Conservation (phyloP, 2,329 filamentous ascomycete genomes). For the Botrytis medusae region DNA sequence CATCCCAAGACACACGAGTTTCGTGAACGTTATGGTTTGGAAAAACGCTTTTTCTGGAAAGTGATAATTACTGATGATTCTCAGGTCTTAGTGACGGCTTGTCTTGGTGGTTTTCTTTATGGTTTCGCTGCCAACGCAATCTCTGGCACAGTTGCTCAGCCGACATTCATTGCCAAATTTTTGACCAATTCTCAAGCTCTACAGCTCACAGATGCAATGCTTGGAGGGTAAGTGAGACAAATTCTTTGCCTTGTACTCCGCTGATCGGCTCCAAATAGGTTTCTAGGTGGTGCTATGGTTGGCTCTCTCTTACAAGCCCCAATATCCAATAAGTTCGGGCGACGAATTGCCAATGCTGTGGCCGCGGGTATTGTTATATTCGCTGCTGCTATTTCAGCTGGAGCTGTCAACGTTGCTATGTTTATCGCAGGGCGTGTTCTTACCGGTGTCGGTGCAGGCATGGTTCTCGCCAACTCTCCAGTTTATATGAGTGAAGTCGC, state of each 20-base stretch:
- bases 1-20: slow-evolving; percentile 14
- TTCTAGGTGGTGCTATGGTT: slow-evolving; percentile 11
- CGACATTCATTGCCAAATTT: slow-evolving; percentile 18
- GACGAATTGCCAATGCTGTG: slow-evolving; percentile 14
- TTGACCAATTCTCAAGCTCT: slow-evolving; percentile 10
- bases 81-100: slow-evolving; percentile 17
- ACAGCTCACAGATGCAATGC: slow-evolving; percentile 17
- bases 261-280: neutral
- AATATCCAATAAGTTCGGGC: slow-evolving; percentile 12
- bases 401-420: slow-evolving; percentile 23
- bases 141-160: slow-evolving; percentile 11
- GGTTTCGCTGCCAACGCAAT: slow-evolving; percentile 16
- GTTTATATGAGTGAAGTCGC: slow-evolving; percentile 37
- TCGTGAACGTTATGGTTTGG: slow-evolving; percentile 6
- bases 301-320: slow-evolving; percentile 15
- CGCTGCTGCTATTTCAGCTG: slow-evolving; percentile 29
- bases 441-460: slow-evolving; percentile 16
- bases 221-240: neutral
- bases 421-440: slow-evolving; percentile 14
- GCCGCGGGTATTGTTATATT: slow-evolving; percentile 29
- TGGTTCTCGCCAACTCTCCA: slow-evolving; percentile 25
- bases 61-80: neutral
- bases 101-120: slow-evolving; percentile 17
- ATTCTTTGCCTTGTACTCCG: neutral
- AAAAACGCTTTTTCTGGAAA: neutral